phyloP scores from a whole-genome alignment of 2,329 filamentous ascomycete genomes.

The Hypoxylon sp. region DNA sequence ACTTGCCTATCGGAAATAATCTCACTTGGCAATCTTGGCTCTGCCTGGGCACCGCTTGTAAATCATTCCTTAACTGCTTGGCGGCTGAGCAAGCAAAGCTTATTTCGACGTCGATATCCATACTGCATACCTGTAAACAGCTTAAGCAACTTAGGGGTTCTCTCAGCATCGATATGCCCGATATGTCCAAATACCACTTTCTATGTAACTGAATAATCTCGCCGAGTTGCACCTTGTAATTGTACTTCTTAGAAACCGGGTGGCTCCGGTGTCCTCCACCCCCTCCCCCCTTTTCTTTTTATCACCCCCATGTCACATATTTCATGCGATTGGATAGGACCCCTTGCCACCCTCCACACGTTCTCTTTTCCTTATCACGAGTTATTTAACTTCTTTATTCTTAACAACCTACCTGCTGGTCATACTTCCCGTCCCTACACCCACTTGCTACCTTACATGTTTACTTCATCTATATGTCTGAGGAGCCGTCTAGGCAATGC shows the following conservation, averaged over 20 bases:
- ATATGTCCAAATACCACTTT: neutral
- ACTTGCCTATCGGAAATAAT: conserved; percentile 22
- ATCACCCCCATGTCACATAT: conserved; percentile 18
- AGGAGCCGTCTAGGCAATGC: conserved; percentile 41
- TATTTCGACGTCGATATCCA: conserved; percentile 38
- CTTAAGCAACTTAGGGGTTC: neutral
- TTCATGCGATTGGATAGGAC: conserved; percentile 33
- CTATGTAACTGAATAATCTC: neutral
- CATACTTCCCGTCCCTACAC: conserved; percentile 23
- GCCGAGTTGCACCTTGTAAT: conserved; percentile 2
- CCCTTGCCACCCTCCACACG: conserved; percentile 37
- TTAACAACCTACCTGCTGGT: conserved; percentile 12
- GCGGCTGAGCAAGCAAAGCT: conserved; percentile 36
- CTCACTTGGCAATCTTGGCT: conserved; percentile 36
- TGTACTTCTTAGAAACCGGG: conserved; percentile 10
- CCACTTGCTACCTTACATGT: conserved; percentile 27
- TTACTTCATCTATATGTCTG: conserved; percentile 28
- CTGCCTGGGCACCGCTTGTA: conserved; percentile 24
- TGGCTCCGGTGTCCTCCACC: conserved; percentile 1
- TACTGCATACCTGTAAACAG: neutral
- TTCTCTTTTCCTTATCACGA: conserved; percentile 31
- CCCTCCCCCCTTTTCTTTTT: conserved; percentile 13
- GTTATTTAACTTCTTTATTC: conserved; percentile 20
- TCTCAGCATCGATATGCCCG: neutral
- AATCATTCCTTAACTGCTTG: conserved; percentile 37